phyloP scores from a whole-genome alignment of 768 basidiomycete species.

The Auricularia cornea region DNA sequence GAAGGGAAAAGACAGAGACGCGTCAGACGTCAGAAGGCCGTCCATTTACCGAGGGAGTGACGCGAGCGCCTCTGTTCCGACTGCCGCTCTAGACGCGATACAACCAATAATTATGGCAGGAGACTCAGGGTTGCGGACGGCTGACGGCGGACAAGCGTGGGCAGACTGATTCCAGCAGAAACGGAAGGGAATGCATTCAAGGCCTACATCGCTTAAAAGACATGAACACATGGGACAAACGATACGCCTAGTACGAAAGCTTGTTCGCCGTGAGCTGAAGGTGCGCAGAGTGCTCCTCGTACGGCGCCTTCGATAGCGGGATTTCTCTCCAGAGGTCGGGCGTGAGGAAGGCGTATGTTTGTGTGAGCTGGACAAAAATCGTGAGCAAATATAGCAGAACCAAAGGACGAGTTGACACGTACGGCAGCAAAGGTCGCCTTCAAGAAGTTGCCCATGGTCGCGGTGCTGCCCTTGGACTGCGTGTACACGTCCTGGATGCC shows the following conservation, averaged over 20 bases:
- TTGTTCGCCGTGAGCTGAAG: slow-evolving; percentile 77
- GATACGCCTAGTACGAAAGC: slow-evolving; percentile 36
- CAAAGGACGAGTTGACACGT: no score
- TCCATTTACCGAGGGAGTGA: background rate
- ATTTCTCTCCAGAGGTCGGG: slow-evolving; percentile 98
- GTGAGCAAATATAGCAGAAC: slow-evolving; percentile 3
- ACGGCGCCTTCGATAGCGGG: slow-evolving; percentile 79
- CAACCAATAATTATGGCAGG: no score
- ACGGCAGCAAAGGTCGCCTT: slow-evolving; percentile 94
- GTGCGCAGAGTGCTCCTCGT: slow-evolving; percentile 93
- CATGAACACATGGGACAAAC: background rate
- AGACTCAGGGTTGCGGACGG: no score
- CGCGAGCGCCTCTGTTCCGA: background rate
- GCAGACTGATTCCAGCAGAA: background rate
- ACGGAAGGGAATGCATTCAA: background rate
- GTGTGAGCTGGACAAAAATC: slow-evolving; percentile 61
- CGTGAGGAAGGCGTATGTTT: slow-evolving; percentile 97
- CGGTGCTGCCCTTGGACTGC: slow-evolving; percentile 95
- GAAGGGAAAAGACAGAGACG: background rate
- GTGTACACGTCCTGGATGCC: slow-evolving; percentile 98
- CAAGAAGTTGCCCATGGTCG: slow-evolving; percentile 98
- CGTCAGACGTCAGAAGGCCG: background rate
- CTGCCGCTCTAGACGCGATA: background rate
- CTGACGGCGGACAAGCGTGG: no score
- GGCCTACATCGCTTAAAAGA: background rate